Evolutionary conservation across 495 filamentous ascomycete species (phyloP).

Genomic region (Thozetella sp.): DNA sequence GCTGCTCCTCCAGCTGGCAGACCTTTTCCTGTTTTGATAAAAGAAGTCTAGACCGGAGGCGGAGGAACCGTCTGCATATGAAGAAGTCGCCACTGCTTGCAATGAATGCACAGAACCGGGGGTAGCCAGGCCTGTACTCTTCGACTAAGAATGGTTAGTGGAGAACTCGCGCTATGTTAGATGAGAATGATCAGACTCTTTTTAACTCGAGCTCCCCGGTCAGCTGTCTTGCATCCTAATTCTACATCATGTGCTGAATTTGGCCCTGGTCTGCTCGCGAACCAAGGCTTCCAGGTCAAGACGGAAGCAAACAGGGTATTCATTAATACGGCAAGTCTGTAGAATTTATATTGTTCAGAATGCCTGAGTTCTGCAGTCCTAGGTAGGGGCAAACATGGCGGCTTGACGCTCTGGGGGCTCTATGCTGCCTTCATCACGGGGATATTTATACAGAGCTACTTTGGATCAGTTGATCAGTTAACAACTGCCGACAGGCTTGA

Average conservation of each 20-base stretch:
- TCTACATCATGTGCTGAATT: background rate
- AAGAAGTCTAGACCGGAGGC: constrained; percentile 22
- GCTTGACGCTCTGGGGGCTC: no score
- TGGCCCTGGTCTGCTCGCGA: background rate
- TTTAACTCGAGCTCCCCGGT: background rate
- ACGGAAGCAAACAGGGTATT: background rate
- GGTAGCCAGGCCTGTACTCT: constrained; percentile 27
- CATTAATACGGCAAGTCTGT: background rate
- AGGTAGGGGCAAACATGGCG: no score
- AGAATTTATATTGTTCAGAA: background rate
- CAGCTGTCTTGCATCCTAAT: background rate
- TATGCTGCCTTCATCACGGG: no score
- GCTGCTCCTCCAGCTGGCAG: constrained; percentile 22
- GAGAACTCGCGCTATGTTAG: background rate
- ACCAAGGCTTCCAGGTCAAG: background rate
- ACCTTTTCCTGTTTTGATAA: constrained; percentile 27
- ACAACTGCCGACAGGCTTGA: no score
- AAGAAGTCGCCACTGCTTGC: constrained; percentile 21
- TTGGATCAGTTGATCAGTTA: no score
- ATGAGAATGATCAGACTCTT: background rate
- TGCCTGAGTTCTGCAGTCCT: background rate
- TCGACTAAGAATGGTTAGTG: constrained; percentile 19
- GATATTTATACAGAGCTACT: no score
- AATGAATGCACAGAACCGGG: constrained; percentile 28
- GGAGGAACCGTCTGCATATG: constrained; percentile 24